Evolutionary conservation across 192 early-diverging fungal genomes (phyloP).

Genomic region (Phycomyces nitens): DNA sequence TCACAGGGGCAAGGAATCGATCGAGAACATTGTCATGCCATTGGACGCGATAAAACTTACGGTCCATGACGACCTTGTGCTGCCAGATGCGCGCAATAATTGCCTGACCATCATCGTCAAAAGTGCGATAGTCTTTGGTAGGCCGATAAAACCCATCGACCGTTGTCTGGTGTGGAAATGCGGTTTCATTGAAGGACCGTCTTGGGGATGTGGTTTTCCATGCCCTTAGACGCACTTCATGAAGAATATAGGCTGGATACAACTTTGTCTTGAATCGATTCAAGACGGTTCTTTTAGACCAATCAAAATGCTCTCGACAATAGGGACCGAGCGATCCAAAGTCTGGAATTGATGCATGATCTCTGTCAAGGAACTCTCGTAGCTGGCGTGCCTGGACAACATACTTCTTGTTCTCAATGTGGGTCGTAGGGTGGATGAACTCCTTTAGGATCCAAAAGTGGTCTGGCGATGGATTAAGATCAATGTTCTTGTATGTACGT

Average conservation of each 20-base stretch:
- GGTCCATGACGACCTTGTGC: no score
- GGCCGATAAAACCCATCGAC: neutral
- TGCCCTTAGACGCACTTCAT: neutral
- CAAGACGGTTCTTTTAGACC: neutral
- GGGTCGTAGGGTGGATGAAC: neutral
- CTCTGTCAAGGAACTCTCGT: neutral
- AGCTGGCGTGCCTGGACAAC: neutral
- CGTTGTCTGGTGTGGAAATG: neutral
- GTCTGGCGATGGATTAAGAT: neutral
- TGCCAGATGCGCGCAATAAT: neutral
- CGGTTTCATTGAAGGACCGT: neutral
- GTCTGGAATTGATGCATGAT: neutral
- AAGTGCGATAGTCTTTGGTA: neutral
- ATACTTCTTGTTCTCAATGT: neutral
- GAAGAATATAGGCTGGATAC: constrained; percentile 11
- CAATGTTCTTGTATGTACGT: neutral
- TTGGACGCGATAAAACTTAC: constrained; percentile 1
- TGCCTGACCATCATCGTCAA: neutral
- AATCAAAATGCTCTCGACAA: constrained; percentile 1
- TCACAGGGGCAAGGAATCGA: no score
- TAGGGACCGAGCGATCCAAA: neutral
- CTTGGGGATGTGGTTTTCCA: neutral
- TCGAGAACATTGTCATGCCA: neutral
- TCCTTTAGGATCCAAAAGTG: constrained; percentile 7
- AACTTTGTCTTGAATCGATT: neutral